Conservation (phyloP, 2,329 filamentous ascomycete species). For the Coleophoma crateriformis region DNA sequence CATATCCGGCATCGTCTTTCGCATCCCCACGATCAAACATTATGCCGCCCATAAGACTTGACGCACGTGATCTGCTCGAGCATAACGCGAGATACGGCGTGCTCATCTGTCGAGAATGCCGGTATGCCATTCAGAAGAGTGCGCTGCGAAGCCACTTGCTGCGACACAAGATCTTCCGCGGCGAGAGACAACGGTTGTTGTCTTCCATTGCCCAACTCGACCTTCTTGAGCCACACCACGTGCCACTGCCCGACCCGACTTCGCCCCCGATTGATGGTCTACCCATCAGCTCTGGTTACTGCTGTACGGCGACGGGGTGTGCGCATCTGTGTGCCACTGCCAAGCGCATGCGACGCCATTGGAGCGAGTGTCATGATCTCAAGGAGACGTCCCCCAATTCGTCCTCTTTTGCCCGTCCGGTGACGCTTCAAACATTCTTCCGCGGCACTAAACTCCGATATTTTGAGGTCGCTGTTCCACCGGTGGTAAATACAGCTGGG, state of each 20-base stretch:
- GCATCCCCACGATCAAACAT: too few relatives aligned
- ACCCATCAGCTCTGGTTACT: constrained; percentile 23
- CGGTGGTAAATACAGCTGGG: not conserved
- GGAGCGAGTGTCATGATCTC: constrained; percentile 21
- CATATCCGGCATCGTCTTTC: too few relatives aligned
- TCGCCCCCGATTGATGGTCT: constrained; percentile 22
- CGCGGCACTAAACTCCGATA: constrained; percentile 30
- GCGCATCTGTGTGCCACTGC: constrained; percentile 25
- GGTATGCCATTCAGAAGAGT: constrained; percentile 31
- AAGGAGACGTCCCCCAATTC: constrained; percentile 3
- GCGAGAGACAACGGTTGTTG: constrained; percentile 23
- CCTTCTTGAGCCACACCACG: constrained; percentile 26
- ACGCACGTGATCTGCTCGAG: constrained; percentile 14
- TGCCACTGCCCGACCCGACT: constrained; percentile 15
- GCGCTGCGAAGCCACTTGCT: constrained; percentile 30
- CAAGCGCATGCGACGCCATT: constrained; percentile 30
- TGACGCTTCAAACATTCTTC: constrained; percentile 31
- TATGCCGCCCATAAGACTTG: constrained; percentile 5
- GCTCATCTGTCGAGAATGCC: constrained; percentile 29
- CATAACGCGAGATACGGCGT: constrained; percentile 20
- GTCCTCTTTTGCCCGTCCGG: constrained; percentile 9
- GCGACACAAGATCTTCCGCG: constrained; percentile 31
- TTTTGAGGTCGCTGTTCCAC: constrained; percentile 24
- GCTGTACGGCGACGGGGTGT: constrained; percentile 23
- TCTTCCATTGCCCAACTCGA: constrained; percentile 18